Evolutionary conservation across 148 eudicot species (phyloP), one percentile per base, ranked within the genome.

Genomic region (Dysphania ambrosioides): DNA sequence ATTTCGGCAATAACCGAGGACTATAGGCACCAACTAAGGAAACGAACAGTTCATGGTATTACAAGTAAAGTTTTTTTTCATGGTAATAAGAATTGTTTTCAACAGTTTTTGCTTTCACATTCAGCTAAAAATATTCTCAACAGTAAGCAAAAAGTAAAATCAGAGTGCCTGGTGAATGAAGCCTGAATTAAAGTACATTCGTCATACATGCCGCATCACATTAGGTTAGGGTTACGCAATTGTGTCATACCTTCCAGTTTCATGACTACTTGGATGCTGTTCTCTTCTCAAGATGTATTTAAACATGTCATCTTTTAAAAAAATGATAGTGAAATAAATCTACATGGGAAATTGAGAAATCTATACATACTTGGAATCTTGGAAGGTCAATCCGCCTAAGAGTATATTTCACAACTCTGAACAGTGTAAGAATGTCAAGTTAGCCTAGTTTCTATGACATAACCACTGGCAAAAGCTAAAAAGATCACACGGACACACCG

Each of bases 401-500:
- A 32, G 30, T 24, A 34, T 24, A 69, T 47, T 61, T 35, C 53
- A 77, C 21, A 35, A 18, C 51, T n/a, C n/a, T n/a, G n/a, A n/a
- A 44, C 1, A 47, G 53, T 16, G 21, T 47, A 47, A 2, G 53
- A 47, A 47, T 47, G 53, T 21, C 53, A 47, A 47, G 53, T 47
- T 13, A 62, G 53, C 79, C 68, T 58, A 59, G 23, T 15, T 42
- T 59, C 78, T 40, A 70, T 8, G 63, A 68, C 72, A 47, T 57
- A 27, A 49, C 41, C 21, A 66, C 23, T 41, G 41, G 44, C 12
- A 27, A n/a, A 26, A 75, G 27, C 29, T 38, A 30, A 29, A 41
- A 58, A 73, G 41, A 31, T 85, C 73, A 86, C 21, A 77, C 75
- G 44, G 78, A 31, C 19, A 74, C 72, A 75, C 88, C 83, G 60